Base-by-base conservation (phyloP, 2,329 filamentous ascomycete genomes). In the Fusarium pseudoanthophilum region DNA sequence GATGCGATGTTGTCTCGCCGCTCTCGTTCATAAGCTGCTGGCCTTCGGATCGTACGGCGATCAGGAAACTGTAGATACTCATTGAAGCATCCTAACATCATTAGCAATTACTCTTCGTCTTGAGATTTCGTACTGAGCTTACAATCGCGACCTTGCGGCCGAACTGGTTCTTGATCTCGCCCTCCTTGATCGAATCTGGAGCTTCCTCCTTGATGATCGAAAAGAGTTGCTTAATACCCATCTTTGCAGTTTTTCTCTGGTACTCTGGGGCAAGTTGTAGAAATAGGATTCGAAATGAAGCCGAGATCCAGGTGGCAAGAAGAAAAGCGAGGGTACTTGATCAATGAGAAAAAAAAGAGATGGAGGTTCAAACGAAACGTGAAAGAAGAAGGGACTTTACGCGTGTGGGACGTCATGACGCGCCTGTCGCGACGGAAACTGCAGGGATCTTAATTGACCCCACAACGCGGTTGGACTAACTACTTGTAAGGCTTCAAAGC, bases 101-200 rank as follows among this genome's bases (percentile, higher is more conserved):
- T 78, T n/a, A 78, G 64, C 4, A 59, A 32, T 7, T 21, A n/a
- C n/a, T 8, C 34, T 52, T 13, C 13, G 7, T 34, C 9, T 26
- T 48, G 13, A 7, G 7, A n/a, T 18, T 8, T 10, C 11, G 9
- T 20, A n/a, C 36, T 26, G 16, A 37, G 87, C 93, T 81, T 87
- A 97, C 95, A 84, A 98, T 98, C 59, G 95, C 95, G 70, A 99
- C 95, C 85, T 99, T 99, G 82, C 96, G 93, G 73, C 96, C 96
- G 81, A 99, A 99, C 75, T 99, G 96, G 78, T 95, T 95, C 86
- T 99, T 99, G 87, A 99, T 99, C 81, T 99, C 96, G 69, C 96
- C 94, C 80, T 95, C 92, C 84, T 98, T 98, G 87, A 98, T 90
- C 39, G 96, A 93, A 84, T 95, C 93, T n/a, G 96, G 96, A 75